Evolutionary conservation across 257 asterid genomes (phyloP).

Genomic region (Solanum medicagineum): DNA sequence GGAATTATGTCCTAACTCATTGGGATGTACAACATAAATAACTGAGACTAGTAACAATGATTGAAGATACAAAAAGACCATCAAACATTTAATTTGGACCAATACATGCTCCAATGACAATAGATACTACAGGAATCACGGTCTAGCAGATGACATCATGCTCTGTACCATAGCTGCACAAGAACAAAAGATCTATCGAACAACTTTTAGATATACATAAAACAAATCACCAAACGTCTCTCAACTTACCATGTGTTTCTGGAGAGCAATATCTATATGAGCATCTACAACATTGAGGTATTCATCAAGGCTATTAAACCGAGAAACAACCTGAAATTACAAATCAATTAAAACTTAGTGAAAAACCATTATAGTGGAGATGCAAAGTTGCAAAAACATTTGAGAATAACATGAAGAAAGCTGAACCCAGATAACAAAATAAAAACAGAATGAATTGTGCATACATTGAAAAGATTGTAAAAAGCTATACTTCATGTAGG

Average conservation of each 20-base stretch:
- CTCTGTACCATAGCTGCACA: not conserved
- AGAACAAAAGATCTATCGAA: not conserved
- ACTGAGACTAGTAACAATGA: not conserved
- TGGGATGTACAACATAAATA: not conserved
- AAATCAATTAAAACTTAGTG: not conserved
- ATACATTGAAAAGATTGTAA: not conserved
- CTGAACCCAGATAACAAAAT: not conserved
- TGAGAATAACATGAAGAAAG: not conserved
- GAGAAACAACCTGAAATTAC: conserved; percentile 58
- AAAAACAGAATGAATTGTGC: not conserved
- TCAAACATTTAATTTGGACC: not conserved
- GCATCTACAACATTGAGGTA: conserved; percentile 60
- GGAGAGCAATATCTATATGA: conserved; percentile 60
- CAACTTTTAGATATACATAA: not conserved
- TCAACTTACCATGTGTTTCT: conserved; percentile 54
- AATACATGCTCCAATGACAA: not conserved
- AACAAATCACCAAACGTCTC: not conserved
- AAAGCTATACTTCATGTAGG: not conserved
- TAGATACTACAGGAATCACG: not conserved
- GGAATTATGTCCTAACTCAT: not conserved
- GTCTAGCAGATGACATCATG: not conserved
- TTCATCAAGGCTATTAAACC: conserved; percentile 32
- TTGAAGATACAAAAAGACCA: not conserved
- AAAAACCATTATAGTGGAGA: not conserved
- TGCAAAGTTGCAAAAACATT: not conserved